Percentiles rank a stretch among this genome's conserved stretches.
These are phyloP conservation scores for Suhomyces xylopsoci DNA, from an alignment of 805 yeast species.

Conservation along the genomic window DNA sequence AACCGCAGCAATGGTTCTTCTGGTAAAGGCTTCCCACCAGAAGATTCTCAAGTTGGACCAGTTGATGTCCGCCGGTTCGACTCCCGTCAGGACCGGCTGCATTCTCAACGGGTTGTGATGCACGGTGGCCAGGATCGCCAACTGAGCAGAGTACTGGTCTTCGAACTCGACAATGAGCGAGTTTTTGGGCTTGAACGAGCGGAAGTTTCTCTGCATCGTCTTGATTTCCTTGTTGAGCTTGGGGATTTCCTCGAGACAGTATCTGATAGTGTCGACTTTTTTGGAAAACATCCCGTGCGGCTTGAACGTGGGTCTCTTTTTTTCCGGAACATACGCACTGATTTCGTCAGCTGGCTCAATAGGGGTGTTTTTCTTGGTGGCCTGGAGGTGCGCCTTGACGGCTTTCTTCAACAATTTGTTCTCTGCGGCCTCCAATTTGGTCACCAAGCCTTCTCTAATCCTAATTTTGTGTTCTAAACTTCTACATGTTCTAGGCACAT, in stretches of 20 bases:
- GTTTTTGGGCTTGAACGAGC: slow-evolving; percentile 60
- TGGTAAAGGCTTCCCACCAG: slow-evolving; percentile 72
- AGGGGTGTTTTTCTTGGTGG: slow-evolving; percentile 59
- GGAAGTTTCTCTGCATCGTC: slow-evolving; percentile 50
- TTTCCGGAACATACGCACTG: slow-evolving; percentile 56
- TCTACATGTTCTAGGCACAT: slow-evolving; percentile 68
- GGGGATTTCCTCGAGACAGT: slow-evolving; percentile 56
- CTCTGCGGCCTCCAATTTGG: slow-evolving; percentile 65
- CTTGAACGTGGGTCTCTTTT: slow-evolving; percentile 64
- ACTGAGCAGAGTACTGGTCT: slow-evolving; percentile 69
- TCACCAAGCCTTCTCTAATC: slow-evolving; percentile 58
- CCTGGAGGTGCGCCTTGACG: slow-evolving; percentile 58
- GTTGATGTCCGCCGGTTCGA: slow-evolving; percentile 58
- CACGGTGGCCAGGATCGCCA: slow-evolving; percentile 61
- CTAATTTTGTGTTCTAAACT: slow-evolving; percentile 53
- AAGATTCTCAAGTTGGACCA: slow-evolving; percentile 75
- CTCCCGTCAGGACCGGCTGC: slow-evolving; percentile 58
- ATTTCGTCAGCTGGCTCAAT: slow-evolving; percentile 49
- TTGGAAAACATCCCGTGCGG: slow-evolving; percentile 43
- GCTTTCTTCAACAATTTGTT: slow-evolving; percentile 57
- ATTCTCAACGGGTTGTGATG: slow-evolving; percentile 67
- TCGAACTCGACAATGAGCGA: slow-evolving; percentile 78
- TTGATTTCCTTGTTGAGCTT: slow-evolving; percentile 54
- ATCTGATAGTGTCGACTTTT: slow-evolving; percentile 62
- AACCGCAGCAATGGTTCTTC: slow-evolving; percentile 50